Base-by-base conservation (phyloP, 106 monocot species). In the Chionographis japonica region DNA sequence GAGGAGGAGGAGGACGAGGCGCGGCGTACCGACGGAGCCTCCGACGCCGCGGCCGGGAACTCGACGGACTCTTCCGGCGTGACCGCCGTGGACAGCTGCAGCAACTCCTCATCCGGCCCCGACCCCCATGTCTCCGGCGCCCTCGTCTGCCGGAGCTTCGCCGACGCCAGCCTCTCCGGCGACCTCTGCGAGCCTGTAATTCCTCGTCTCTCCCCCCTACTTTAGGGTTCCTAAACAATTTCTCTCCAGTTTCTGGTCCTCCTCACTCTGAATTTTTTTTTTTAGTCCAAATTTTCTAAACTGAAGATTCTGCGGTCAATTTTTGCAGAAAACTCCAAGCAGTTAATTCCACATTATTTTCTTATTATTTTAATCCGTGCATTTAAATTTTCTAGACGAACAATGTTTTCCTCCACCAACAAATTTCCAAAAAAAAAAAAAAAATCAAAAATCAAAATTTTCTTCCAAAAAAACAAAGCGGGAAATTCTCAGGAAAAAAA, bases 151-250 rank as follows among this genome's bases (percentile, higher is more conserved):
- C 65, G 12, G 15, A 39, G 69, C 63, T 2, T 59, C 39, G 37
- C 68, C 46, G 72, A 68, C 19, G 52, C 50, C 56, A 27, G 58
- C 20, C 70, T 77, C 41, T 73, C 85, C 54, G 78, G 78, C 64
- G 85, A 80, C 39, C 73, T 84, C 12, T 84, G 72, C 60, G 79
- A 72, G 12, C 79, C 79, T 72, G 84, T 84, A 76, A 65, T 49
- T 38, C 5, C 20, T 10, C 15, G 7, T 11, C 38, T 40, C 50
- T 37, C 16, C 11, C 39, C 53, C 18, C 36, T 54, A 54, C 40
- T 12, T 54, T 54, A 0, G 15, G 38, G 27, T 27, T 27, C 27
- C 27, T 27, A 27, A 67, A 53, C 52, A 37, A 37, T 39, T 36
- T 20, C 67, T 52, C 54, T 54, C 27, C 27, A 27, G 27, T 27